A percentile compares a stretch with the other conserved stretches of the same genome.
These are phyloP conservation scores for Copromyces sp. DNA, from an alignment of 495 filamentous ascomycete genomes.

Conservation along the genomic window DNA sequence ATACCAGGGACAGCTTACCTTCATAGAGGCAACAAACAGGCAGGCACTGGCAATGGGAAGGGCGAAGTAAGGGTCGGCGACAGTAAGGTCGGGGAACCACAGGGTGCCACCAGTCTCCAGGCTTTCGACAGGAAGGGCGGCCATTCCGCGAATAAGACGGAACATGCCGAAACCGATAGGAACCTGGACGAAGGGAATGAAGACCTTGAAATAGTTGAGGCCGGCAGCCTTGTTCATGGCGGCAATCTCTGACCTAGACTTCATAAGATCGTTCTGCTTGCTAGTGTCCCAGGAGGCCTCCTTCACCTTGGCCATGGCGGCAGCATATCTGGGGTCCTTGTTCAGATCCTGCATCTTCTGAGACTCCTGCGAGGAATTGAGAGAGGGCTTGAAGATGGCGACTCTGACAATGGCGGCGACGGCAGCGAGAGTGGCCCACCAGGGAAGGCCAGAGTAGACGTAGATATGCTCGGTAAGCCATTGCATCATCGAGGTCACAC, in stretches of 20 bases:
- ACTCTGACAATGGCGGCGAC: conserved; percentile 56
- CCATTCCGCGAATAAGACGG: conserved; percentile 65
- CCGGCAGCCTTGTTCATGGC: conserved; percentile 42
- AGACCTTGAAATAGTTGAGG: conserved; percentile 40
- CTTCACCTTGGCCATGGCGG: conserved; percentile 36
- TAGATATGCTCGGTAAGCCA: conserved; percentile 73
- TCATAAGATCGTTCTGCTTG: conserved; percentile 35
- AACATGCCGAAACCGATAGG: conserved; percentile 73
- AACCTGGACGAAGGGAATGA: conserved; percentile 53
- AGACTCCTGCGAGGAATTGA: conserved; percentile 47
- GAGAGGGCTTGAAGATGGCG: conserved; percentile 50
- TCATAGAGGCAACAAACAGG: conserved; percentile 44
- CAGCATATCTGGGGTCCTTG: conserved; percentile 37
- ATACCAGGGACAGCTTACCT: conserved; percentile 35
- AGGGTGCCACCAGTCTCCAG: conserved; percentile 54
- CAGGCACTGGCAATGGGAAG: conserved; percentile 49
- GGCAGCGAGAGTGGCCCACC: conserved; percentile 66
- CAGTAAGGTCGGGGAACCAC: conserved; percentile 76
- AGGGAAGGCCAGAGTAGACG: conserved; percentile 59
- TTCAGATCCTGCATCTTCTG: conserved; percentile 45
- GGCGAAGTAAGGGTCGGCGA: conserved; percentile 63
- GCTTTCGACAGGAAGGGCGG: conserved; percentile 66
- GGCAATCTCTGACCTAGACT: conserved; percentile 34
- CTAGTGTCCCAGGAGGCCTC: conserved; percentile 29
- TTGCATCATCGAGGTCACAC: conserved; percentile 59